Evolutionary conservation across 192 early-diverging fungal genomes (phyloP), one percentile per base, ranked within the genome.

Genomic region (Backusella morwellensis): DNA sequence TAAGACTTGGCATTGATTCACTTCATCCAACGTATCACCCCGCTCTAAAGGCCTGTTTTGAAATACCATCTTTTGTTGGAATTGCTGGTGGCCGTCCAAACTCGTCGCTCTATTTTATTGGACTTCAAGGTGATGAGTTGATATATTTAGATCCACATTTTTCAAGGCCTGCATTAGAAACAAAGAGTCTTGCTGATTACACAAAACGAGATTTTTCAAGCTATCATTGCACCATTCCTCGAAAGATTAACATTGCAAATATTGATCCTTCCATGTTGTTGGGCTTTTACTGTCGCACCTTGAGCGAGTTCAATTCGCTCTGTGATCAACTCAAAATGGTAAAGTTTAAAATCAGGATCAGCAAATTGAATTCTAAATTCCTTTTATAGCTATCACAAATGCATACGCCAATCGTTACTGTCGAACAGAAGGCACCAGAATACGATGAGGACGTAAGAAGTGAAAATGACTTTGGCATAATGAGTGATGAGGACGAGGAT

Each of bases 51-150:
- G 83, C 89, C 7, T 97, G 90, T 72, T 92, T 99, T 77, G 86
- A 82, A 40, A 86, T 96, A 56, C 87, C 92, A 23, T 89, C 92
- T 38, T 94, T 91, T 69, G 87, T 95, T 6, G 97, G 97, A 14
- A 96, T 99, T 80, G 97, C 96, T 50, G 97, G 97, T 21, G 98
- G 98, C 11, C 85, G 92, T 59, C 98, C 98, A n/a, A 94, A 95
- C 9, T 98, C 98, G 1, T 97, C 97, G 0, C 83, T 95, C 63
- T 99, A 95, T 82, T 98, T 99, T 87, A 89, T 95, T 35, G 97
- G 97, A 29, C 86, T 91, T 47, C 91, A 96, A 85, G 92, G 84
- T 32, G 86, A 92, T 79, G 92, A 94, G 29, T 78, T 99, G 14
- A 85, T 97, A 6, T 99, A 97, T 77, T 86, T 97, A 50, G 98